Evolutionary conservation across 176 grass and related monocot species (phyloP).

Genomic region (Oryza officinalis): DNA sequence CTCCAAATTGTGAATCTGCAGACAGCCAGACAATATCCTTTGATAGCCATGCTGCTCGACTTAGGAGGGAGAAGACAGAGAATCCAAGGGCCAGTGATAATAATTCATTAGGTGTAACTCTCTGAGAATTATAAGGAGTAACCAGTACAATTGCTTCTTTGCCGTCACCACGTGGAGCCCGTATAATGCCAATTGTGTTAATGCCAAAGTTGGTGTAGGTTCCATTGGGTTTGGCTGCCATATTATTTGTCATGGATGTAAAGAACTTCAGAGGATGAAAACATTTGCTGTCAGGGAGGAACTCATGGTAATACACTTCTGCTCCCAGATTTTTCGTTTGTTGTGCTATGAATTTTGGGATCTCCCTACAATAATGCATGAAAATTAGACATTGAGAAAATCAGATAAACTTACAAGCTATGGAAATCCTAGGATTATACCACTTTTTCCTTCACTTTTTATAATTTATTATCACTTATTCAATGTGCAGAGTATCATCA

Average conservation of each 20-base stretch:
- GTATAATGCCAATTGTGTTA: constrained; percentile 78
- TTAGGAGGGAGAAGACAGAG: constrained; percentile 87
- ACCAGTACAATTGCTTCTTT: constrained; percentile 96
- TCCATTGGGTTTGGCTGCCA: constrained; percentile 39
- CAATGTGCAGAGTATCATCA: constrained; percentile 1
- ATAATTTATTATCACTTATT: background rate
- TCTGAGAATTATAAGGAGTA: constrained; percentile 82
- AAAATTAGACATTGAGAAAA: constrained; percentile 11
- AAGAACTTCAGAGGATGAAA: constrained; percentile 83
- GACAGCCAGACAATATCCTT: constrained; percentile 96
- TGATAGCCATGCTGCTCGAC: constrained; percentile 69
- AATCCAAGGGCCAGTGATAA: constrained; percentile 84
- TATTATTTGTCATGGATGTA: constrained; percentile 52
- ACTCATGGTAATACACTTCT: constrained; percentile 82
- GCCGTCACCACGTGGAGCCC: constrained; percentile 90
- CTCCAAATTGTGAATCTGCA: constrained; percentile 85
- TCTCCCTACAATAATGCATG: constrained; percentile 55
- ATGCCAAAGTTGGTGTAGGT: constrained; percentile 49
- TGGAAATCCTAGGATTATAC: background rate
- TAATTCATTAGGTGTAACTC: constrained; percentile 56
- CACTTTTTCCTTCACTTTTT: background rate
- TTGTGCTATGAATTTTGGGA: constrained; percentile 59
- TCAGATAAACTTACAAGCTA: constrained; percentile 8
- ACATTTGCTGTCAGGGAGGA: constrained; percentile 52
- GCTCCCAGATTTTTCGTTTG: constrained; percentile 71